Conservation (phyloP, 306 rosid species). For the Oxytropis ochrocephala region DNA sequence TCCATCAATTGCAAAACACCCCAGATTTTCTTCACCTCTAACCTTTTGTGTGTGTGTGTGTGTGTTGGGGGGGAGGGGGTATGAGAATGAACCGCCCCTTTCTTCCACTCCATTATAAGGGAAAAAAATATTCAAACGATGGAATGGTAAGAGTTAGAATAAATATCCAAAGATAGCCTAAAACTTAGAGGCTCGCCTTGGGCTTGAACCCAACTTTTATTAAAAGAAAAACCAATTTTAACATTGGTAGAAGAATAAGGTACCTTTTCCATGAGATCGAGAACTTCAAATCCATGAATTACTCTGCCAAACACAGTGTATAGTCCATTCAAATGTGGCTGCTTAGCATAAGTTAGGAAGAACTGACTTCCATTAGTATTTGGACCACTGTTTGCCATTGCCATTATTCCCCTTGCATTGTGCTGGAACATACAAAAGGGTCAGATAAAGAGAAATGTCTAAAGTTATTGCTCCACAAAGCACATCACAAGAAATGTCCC, state of each 20-base stretch:
- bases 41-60: too few species aligned
- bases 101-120: background rate
- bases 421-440: slow-evolving; percentile 49
- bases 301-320: slow-evolving; percentile 88
- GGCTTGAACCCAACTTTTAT: background rate
- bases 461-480: background rate
- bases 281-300: slow-evolving; percentile 95
- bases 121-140: too few species aligned
- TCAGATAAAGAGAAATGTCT: background rate
- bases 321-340: slow-evolving; percentile 83
- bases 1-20: background rate
- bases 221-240: background rate
- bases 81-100: too few species aligned
- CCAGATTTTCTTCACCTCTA: background rate
- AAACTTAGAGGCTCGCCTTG: background rate
- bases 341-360: slow-evolving; percentile 73
- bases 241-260: background rate
- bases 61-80: background rate
- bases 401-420: slow-evolving; percentile 83
- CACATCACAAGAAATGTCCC: background rate
- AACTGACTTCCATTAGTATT: slow-evolving; percentile 97
- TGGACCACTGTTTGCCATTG: slow-evolving; percentile 97
- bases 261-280: slow-evolving; percentile 99
- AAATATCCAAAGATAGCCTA: background rate
- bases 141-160: too few species aligned